Base-by-base conservation (phyloP, 139 green algal species). In the Pseudopediastrum boryanum region DNA sequence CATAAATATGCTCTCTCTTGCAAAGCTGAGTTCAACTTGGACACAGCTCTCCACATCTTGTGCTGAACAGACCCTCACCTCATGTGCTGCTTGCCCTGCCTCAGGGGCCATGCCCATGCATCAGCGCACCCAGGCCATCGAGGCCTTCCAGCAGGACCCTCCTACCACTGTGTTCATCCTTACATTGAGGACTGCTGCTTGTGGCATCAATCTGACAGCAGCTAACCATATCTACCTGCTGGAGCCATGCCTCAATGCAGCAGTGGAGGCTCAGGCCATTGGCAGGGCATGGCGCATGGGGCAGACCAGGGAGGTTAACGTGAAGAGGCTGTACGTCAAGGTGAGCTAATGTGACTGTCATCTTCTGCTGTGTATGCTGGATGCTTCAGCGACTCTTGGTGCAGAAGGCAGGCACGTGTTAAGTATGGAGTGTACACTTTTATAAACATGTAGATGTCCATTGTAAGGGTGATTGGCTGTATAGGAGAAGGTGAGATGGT, bases 221-320 rank as follows among this genome's bases (percentile, higher is more conserved):
- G 89, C 91, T 64, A 54, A 58, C 42, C 69, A 92, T 36, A 81
- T 92, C 4, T 92, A 87, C 65, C 73, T 93, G 48, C 73, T 95
- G 36, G 92, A 95, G 85, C 93, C 90, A 16, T 83, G 77, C 65
- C 64, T 93, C 21, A 95, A 97, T 84, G 90, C 90, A 0, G 89
- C 92, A 2, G 77, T 94, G 68, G 92, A 96, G 82, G 86, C 92
- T 48, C 54, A 64, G 62, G 58, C 58, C 52, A 90, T 96, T 44
- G 90, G 90, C 0, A 84, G 92, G 7, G 79, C 86, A 1, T 93
- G 87, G 87, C 87, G 92, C 78, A 96, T 96, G 90, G 90, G 90
- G 13, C 92, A 96, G 84, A 79, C 81, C 64, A 77, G 86, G 7
- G 36, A 25, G 1, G 90, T 96, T 16, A 73, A 52, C 3, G 85